Evolutionary conservation across 179 eudicot species (phyloP), one percentile per base, ranked within the genome.

Genomic region (Spinacia oleracea): DNA sequence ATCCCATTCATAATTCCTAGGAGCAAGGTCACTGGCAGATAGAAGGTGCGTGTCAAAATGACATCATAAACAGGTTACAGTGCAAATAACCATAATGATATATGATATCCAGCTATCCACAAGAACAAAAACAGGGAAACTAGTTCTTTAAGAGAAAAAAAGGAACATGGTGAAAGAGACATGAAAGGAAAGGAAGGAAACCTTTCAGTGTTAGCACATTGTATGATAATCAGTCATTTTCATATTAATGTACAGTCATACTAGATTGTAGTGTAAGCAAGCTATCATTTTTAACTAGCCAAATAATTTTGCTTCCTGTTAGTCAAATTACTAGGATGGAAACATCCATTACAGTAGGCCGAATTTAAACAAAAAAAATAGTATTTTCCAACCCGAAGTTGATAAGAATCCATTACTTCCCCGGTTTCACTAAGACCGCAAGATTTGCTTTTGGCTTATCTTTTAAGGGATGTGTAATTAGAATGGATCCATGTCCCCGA

Each of bases 1-100:
- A 77, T 93, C 97, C 97, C 97, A 93, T 31, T 87, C 86, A 27
- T 59, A 68, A 70, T 66, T 64, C 80, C 89, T 80, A 55, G 75
- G 78, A 48, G 75, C 77, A 63, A 79, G 60, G 45, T 58, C 83
- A 80, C 91, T 89, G 88, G 53, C 77, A 71, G 35, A 62, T 0
- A 77, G 65, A 38, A 77, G n/a, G 75, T 21, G 23, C 32, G 1
- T 14, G 59, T 83, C 38, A 75, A 38, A 70, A 21, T 18, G 31
- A 31, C 32, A 55, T 31, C 43, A 56, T 31, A 53, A 11, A 56
- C 14, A 50, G 20, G 34, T 42, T 27, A 51, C 10, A 27, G 4
- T 23, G 76, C 27, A n/a, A 18, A n/a, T 29, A 40, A 70, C 6
- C 42, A 51, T 25, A 48, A 75, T 48, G 20, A 45, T 32, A 5